phyloP scores from a whole-genome alignment of 2,329 filamentous ascomycete genomes.

The Ophiocordyceps polyrhachis-furcata region DNA sequence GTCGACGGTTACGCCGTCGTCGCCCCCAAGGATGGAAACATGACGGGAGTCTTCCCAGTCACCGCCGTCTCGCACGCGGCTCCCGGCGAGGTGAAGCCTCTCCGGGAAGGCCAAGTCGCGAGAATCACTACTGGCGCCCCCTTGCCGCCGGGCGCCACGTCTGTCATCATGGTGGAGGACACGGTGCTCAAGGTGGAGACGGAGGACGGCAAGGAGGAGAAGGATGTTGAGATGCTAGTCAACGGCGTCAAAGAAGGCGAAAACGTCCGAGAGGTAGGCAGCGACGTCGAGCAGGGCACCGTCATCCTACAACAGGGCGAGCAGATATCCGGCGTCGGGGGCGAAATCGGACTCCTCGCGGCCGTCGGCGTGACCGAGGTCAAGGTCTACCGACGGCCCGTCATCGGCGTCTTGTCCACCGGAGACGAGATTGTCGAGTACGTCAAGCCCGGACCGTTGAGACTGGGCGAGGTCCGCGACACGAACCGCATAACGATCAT shows the following conservation, averaged over 20 bases:
- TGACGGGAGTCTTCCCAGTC: slow-evolving; percentile 72
- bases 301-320: slow-evolving; percentile 60
- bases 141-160: slow-evolving; percentile 69
- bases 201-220: slow-evolving; percentile 67
- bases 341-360: slow-evolving; percentile 78
- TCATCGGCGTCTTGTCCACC: slow-evolving; percentile 77
- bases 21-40: slow-evolving; percentile 38
- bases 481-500: slow-evolving; percentile 82
- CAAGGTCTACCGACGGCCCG: slow-evolving; percentile 53
- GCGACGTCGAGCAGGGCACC: slow-evolving; percentile 55
- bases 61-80: slow-evolving; percentile 73
- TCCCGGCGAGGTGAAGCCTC: slow-evolving; percentile 42
- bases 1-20: slow-evolving; percentile 91
- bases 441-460: slow-evolving; percentile 39
- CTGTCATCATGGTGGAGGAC: slow-evolving; percentile 87
- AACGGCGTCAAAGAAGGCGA: slow-evolving; percentile 57
- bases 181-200: slow-evolving; percentile 60
- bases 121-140: slow-evolving; percentile 92
- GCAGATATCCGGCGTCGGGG: slow-evolving; percentile 68
- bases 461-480: slow-evolving; percentile 74
- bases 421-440: slow-evolving; percentile 85
- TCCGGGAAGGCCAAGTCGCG: slow-evolving; percentile 60
- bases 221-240: slow-evolving; percentile 70
- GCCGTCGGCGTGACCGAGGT: slow-evolving; percentile 62
- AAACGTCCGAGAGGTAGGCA: slow-evolving; percentile 82